phyloP scores from a whole-genome alignment of 73 alveolate genomes.

The Paramecium primaurelia region DNA sequence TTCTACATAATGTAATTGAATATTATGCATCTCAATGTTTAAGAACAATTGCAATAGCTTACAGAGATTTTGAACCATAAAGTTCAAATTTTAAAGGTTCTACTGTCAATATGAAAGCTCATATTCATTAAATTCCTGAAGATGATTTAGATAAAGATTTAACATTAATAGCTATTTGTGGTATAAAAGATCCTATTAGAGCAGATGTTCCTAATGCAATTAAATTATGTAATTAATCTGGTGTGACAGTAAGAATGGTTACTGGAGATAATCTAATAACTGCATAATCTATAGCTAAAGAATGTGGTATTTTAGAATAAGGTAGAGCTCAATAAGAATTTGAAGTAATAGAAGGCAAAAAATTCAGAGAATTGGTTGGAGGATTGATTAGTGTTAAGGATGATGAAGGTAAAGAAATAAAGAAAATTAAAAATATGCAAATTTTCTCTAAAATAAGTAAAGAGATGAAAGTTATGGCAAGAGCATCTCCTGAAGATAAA shows the following conservation, averaged over 20 bases:
- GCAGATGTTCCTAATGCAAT: conserved; percentile 88
- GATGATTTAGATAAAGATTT: conserved; percentile 51
- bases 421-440: conserved; percentile 73
- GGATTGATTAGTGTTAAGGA: conserved; percentile 38
- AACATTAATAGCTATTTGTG: conserved; percentile 56
- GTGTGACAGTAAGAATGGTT: conserved; percentile 95
- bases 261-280: conserved; percentile 96
- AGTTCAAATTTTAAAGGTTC: not conserved
- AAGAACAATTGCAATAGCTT: conserved; percentile 79
- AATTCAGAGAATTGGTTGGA: conserved; percentile 67
- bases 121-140: conserved; percentile 12
- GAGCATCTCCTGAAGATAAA: conserved; percentile 91
- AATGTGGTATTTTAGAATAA: conserved; percentile 80
- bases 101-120: not conserved
- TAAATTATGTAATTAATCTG: conserved; percentile 75
- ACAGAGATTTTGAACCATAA: conserved; percentile 66
- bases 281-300: conserved; percentile 93
- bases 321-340: conserved; percentile 30
- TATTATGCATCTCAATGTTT: conserved; percentile 74
- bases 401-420: conserved; percentile 57
- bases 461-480: conserved; percentile 84
- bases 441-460: conserved; percentile 65
- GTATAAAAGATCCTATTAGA: conserved; percentile 89
- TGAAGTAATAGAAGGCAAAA: conserved; percentile 66
- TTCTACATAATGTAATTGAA: conserved; percentile 69